Base-by-base conservation (phyloP, 345 rosid species). In the Turnera subulata region DNA sequence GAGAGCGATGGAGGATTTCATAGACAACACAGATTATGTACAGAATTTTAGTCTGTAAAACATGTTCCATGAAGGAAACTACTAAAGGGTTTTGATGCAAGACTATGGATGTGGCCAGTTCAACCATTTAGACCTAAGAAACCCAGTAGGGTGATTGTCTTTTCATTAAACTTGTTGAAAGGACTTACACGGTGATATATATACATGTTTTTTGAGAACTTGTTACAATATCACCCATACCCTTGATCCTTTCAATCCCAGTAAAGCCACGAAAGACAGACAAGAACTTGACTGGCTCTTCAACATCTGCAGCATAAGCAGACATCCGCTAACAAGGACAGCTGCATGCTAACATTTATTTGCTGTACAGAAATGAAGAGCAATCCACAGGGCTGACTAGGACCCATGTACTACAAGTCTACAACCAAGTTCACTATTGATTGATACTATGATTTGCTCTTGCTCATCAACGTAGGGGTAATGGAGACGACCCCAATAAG, bases 401-500 rank as follows among this genome's bases (percentile, higher is more conserved):
- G 46, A n/a, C 53, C 19, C 53, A 58, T 46, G 11, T 53, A n/a
- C n/a, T n/a, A n/a, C n/a, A n/a, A n/a, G n/a, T 51, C 59, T 68
- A 8, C 61, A 42, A 37, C 50, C 70, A 63, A 22, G 43, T 43
- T 50, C 18, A 19, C 38, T 25, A 35, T n/a, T 8, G 32, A 13
- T 1, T n/a, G n/a, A n/a, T n/a, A n/a, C 76, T 73, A 71, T 38
- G 78, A 45, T 58, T 74, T 58, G 39, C 46, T 68, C 83, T 84
- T 82, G 78, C 75, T 72, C 57, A 92, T 76, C 19, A 89, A 59
- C 0, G 93, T 83, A 11, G 98, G 98, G 49, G 90, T 82, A 52
- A 92, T 75, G 4, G 93, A 78, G 68, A 82, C 71, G 44, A 83
- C 60, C 37, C 96, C 96, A 1, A 92, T 89, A 19, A 92, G 78